phyloP scores from a whole-genome alignment of 495 filamentous ascomycete genomes.

The Xylaria longipes region DNA sequence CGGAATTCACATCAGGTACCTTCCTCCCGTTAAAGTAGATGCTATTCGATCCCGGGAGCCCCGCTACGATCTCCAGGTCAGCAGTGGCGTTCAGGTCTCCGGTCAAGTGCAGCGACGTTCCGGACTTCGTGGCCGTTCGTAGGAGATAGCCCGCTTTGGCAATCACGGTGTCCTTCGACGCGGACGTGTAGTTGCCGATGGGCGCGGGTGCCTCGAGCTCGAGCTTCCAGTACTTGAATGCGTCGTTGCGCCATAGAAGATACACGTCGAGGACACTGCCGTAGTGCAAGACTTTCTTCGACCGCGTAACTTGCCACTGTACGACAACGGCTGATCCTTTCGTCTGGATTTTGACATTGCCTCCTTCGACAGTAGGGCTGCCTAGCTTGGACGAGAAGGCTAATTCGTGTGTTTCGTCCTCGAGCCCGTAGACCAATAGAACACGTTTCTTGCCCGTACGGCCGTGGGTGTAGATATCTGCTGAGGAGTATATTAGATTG shows the following conservation, averaged over 20 bases:
- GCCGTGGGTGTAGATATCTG: constrained; percentile 72
- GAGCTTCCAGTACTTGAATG: constrained; percentile 41
- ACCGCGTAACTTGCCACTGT: constrained; percentile 24
- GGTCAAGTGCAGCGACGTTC: constrained; percentile 59
- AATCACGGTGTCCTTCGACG: constrained; percentile 52
- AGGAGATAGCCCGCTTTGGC: constrained; percentile 74
- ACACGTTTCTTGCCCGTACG: constrained; percentile 54
- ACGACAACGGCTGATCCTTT: constrained; percentile 33
- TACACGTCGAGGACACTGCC: constrained; percentile 58
- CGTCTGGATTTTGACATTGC: constrained; percentile 24
- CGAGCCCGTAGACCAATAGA: constrained; percentile 72
- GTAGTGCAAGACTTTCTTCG: constrained; percentile 53
- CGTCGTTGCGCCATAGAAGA: constrained; percentile 45
- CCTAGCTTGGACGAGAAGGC: constrained; percentile 50
- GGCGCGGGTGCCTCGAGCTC: constrained; percentile 34
- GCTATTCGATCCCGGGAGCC: constrained; percentile 4
- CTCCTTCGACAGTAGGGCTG: constrained; percentile 57
- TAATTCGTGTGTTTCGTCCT: constrained; percentile 74
- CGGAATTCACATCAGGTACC: neutral
- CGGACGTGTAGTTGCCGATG: constrained; percentile 11
- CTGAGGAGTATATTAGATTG: constrained; percentile 74
- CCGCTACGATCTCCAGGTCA: constrained; percentile 24
- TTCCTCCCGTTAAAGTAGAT: constrained; percentile 22
- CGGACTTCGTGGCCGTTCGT: constrained; percentile 60
- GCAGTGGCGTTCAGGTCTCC: constrained; percentile 74